These are phyloP conservation scores for Salix purpurea DNA, from an alignment of 345 rosid species.

Conservation along the genomic window DNA sequence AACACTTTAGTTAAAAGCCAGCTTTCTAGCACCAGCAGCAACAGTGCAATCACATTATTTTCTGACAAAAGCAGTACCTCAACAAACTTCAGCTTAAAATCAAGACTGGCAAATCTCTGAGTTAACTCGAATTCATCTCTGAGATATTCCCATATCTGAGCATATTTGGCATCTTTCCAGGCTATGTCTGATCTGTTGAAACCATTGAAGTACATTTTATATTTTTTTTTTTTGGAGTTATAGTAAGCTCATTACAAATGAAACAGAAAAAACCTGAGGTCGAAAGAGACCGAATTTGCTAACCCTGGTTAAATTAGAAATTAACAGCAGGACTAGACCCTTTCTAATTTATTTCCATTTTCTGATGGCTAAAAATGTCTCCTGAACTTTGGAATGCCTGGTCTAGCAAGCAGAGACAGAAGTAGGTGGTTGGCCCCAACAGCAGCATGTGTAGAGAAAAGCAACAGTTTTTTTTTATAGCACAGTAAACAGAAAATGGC, in stretches of 20 bases:
- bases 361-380: background rate
- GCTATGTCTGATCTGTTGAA: conserved; percentile 85
- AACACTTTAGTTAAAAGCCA: background rate
- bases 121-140: conserved; percentile 88
- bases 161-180: conserved; percentile 96
- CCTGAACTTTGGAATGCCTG: background rate
- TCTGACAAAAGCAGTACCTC: conserved; percentile 43
- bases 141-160: conserved; percentile 88
- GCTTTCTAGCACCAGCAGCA: background rate
- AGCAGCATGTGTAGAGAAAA: background rate
- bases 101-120: conserved; percentile 87
- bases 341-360: background rate
- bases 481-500: no score
- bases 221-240: background rate
- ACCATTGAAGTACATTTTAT: background rate
- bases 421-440: background rate
- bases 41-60: no score
- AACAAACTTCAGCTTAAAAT: conserved; percentile 86
- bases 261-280: background rate
- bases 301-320: background rate
- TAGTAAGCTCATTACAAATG: background rate
- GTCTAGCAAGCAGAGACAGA: background rate
- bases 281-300: background rate
- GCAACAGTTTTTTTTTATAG: no score
- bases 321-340: background rate